A percentile compares a stretch with the other conserved stretches of the same genome.
Conservation (phyloP, 192 early-diverging fungal species). For the Coemansia sp. region DNA sequence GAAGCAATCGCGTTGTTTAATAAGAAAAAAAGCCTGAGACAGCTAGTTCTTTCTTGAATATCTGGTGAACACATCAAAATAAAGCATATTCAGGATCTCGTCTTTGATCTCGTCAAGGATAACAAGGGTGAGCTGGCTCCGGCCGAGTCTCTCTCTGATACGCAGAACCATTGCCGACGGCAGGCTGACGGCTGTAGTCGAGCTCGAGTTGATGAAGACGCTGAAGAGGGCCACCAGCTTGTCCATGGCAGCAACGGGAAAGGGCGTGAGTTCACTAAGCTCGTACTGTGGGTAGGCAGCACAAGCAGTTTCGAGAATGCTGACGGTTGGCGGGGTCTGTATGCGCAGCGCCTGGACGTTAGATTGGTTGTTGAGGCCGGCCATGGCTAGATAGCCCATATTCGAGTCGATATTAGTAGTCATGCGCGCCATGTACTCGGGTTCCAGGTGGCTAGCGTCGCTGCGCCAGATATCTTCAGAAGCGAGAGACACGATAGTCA, state of each 20-base stretch:
- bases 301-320: constrained; percentile 41
- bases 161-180: constrained; percentile 39
- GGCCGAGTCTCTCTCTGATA: constrained; percentile 34
- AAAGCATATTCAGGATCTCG: constrained; percentile 51
- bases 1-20: constrained; percentile 17
- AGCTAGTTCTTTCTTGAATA: constrained; percentile 26
- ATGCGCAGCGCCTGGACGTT: constrained; percentile 19
- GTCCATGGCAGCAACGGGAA: constrained; percentile 48
- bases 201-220: constrained; percentile 52
- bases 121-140: constrained; percentile 33
- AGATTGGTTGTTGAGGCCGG: constrained; percentile 19
- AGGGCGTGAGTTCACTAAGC: constrained; percentile 29
- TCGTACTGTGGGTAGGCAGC: constrained; percentile 38
- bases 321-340: constrained; percentile 42
- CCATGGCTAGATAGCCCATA: constrained; percentile 29
- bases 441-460: constrained; percentile 36
- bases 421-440: constrained; percentile 29
- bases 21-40: constrained; percentile 13
- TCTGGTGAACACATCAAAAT: constrained; percentile 48
- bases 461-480: constrained; percentile 42
- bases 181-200: constrained; percentile 41
- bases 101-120: constrained; percentile 54
- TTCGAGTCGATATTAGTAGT: constrained; percentile 18
- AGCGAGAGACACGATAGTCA: constrained; percentile 32
- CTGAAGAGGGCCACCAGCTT: constrained; percentile 48